Evolutionary conservation across 1,139 yeast species (phyloP).

Genomic region (Candida sp.): DNA sequence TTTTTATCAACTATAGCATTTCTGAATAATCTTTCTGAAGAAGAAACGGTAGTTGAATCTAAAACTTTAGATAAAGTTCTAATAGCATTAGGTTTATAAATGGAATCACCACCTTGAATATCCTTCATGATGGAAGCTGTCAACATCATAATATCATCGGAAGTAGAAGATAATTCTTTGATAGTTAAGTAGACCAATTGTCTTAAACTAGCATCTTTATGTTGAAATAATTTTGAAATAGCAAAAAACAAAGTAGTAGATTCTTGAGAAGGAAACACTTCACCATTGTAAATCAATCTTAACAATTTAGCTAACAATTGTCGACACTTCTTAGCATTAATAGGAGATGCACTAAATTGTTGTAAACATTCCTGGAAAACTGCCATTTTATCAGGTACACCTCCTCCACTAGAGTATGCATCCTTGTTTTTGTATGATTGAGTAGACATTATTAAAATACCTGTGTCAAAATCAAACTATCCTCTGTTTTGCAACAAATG

Average conservation of each 20-base stretch:
- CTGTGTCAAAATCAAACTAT: not conserved
- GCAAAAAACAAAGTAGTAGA: slow-evolving; percentile 93
- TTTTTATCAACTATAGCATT: slow-evolving; percentile 91
- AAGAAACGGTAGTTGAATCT: slow-evolving; percentile 90
- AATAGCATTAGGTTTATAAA: slow-evolving; percentile 93
- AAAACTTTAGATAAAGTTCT: slow-evolving; percentile 87
- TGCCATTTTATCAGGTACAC: slow-evolving; percentile 91
- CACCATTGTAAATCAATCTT: slow-evolving; percentile 77
- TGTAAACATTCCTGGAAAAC: slow-evolving; percentile 95
- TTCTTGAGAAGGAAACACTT: slow-evolving; percentile 82
- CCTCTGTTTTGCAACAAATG: slow-evolving; percentile 5
- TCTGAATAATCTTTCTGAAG: slow-evolving; percentile 90
- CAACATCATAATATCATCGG: slow-evolving; percentile 95
- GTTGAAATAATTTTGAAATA: slow-evolving; percentile 91
- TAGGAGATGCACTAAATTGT: slow-evolving; percentile 90
- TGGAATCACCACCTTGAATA: slow-evolving; percentile 82
- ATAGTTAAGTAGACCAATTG: slow-evolving; percentile 93
- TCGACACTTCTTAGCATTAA: slow-evolving; percentile 86
- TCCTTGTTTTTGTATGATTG: slow-evolving; percentile 82
- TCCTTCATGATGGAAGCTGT: slow-evolving; percentile 98
- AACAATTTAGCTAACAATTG: slow-evolving; percentile 69
- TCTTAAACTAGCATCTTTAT: slow-evolving; percentile 84
- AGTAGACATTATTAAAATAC: slow-evolving; percentile 58
- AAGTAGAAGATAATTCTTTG: slow-evolving; percentile 80
- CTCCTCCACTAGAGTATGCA: slow-evolving; percentile 52